Evolutionary conservation across 768 basidiomycete genomes (phyloP).

Genomic region (Nevesoporus exiguus): DNA sequence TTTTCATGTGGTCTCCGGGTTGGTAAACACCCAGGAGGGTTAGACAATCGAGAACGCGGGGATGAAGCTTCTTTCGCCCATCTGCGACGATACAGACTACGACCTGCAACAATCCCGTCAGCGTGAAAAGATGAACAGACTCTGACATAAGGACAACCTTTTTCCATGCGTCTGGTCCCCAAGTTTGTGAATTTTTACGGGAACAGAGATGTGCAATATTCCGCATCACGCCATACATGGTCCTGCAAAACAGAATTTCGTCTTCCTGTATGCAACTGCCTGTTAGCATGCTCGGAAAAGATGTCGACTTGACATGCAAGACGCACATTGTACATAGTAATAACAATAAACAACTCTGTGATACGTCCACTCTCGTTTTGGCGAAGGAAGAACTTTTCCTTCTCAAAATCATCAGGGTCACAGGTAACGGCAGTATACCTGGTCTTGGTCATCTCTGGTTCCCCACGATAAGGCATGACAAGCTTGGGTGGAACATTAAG

Average conservation of each 20-base stretch:
- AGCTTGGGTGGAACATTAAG: slow-evolving; percentile 82
- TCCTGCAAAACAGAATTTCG: slow-evolving; percentile 87
- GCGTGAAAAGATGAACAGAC: neutral
- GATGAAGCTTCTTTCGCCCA: slow-evolving; percentile 78
- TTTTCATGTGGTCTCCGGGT: slow-evolving; percentile 56
- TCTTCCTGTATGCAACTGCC: slow-evolving; percentile 54
- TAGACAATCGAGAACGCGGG: slow-evolving; percentile 82
- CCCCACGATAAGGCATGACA: slow-evolving; percentile 66
- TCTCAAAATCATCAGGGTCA: slow-evolving; percentile 89
- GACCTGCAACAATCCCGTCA: slow-evolving; percentile 46
- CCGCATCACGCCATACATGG: slow-evolving; percentile 92
- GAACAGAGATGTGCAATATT: slow-evolving; percentile 80
- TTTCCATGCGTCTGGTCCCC: slow-evolving; percentile 97
- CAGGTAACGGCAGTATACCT: slow-evolving; percentile 90
- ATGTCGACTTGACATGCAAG: neutral
- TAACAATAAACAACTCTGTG: slow-evolving; percentile 90
- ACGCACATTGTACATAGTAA: slow-evolving; percentile 95
- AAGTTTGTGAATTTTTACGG: slow-evolving; percentile 87
- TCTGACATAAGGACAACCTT: slow-evolving; percentile 49
- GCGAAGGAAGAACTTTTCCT: slow-evolving; percentile 76
- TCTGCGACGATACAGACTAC: slow-evolving; percentile 92
- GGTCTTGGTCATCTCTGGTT: slow-evolving; percentile 69
- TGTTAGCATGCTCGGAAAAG: slow-evolving; percentile 13
- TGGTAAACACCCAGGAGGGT: slow-evolving; percentile 94
- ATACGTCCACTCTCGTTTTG: slow-evolving; percentile 77